These are phyloP conservation scores for Apiospora saccharicola DNA, from an alignment of 2,329 filamentous ascomycete species.

Conservation along the genomic window DNA sequence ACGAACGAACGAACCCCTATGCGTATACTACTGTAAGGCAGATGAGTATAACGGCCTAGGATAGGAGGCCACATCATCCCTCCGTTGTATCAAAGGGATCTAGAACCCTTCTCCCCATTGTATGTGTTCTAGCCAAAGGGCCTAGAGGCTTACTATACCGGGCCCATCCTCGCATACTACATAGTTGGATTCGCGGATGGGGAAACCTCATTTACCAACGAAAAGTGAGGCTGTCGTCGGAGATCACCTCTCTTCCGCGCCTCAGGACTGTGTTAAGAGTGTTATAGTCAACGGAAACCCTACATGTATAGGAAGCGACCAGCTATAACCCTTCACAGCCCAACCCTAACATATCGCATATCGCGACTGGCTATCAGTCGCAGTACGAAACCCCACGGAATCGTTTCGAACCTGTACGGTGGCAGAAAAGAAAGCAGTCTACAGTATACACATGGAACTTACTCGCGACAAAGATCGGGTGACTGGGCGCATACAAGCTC, in stretches of 20 bases:
- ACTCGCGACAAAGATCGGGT: slow-evolving; percentile 13
- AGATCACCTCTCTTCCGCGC: neutral
- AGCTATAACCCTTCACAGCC: neutral
- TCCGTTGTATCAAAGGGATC: neutral
- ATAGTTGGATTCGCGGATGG: neutral
- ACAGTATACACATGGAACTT: neutral
- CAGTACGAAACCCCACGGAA: neutral
- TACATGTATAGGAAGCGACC: neutral
- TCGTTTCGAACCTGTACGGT: neutral
- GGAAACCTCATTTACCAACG: neutral
- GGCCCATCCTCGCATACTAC: slow-evolving; percentile 6
- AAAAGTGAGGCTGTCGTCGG: slow-evolving; percentile 19
- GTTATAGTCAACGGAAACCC: neutral
- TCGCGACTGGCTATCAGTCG: neutral
- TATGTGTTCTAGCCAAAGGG: neutral
- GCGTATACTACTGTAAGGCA: neutral
- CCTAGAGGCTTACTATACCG: neutral
- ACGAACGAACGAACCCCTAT: neutral
- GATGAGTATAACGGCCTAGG: slow-evolving; percentile 6
- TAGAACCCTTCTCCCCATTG: neutral
- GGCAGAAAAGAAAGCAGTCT: neutral
- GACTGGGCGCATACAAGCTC: neutral
- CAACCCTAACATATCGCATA: neutral
- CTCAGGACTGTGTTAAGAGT: neutral
- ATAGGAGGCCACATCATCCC: slow-evolving; percentile 4